A percentile compares a stretch with the other conserved stretches of the same genome.
Conservation (phyloP, 306 rosid species). For the Begonia masoniana region DNA sequence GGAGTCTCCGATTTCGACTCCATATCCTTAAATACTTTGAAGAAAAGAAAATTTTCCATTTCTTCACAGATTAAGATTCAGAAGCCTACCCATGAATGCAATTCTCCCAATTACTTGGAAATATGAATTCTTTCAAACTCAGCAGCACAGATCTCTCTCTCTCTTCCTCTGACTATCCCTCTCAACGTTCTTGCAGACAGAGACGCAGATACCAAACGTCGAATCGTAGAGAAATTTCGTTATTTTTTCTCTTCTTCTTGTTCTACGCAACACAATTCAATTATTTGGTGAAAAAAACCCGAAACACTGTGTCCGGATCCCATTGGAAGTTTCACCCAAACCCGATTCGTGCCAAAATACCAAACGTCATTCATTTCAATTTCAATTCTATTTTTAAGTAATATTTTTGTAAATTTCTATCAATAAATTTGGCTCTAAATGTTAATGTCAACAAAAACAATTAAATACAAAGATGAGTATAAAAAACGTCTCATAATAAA, state of each 20-base stretch:
- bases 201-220: conserved; percentile 18
- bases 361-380: too few species aligned
- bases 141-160: conserved; percentile 34
- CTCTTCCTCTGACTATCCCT: conserved; percentile 16
- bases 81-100: conserved; percentile 39
- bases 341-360: too few species aligned
- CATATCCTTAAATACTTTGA: conserved; percentile 3
- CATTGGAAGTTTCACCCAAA: too few species aligned
- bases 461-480: too few species aligned
- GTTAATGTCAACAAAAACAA: too few species aligned
- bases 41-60: background rate
- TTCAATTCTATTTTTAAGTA: too few species aligned
- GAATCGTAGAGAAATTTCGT: conserved; percentile 15
- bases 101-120: conserved; percentile 7
- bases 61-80: conserved; percentile 22
- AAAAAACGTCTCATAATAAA: too few species aligned
- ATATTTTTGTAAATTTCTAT: too few species aligned
- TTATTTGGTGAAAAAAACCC: conserved; percentile 2
- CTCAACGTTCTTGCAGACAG: conserved; percentile 10
- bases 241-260: conserved; percentile 1
- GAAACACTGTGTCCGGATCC: too few species aligned
- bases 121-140: too few species aligned
- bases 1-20: conserved; percentile 13
- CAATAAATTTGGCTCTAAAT: too few species aligned
- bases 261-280: background rate